phyloP scores from a whole-genome alignment of 345 rosid species.

The Rhodamnia rubescens region DNA sequence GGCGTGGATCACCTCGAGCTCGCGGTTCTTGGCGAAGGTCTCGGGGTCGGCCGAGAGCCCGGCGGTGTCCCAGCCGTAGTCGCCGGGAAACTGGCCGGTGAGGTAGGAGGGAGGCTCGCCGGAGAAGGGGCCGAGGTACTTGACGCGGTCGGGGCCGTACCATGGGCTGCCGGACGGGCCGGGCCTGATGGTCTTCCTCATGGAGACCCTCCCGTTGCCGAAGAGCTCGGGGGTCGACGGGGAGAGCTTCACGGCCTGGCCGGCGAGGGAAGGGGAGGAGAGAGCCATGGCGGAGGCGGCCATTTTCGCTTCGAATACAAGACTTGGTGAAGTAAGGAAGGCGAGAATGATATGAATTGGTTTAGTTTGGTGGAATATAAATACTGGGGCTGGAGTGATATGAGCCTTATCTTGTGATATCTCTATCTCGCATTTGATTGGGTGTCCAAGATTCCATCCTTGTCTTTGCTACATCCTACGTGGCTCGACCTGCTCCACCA shows the following conservation, averaged over 20 bases:
- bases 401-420: constrained; percentile 1
- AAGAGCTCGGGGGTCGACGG: neutral
- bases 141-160: constrained; percentile 20
- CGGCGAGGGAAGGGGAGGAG: constrained; percentile 14
- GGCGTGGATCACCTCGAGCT: constrained; percentile 14
- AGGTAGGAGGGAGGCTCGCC: constrained; percentile 15
- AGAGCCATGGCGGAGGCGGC: constrained; percentile 19
- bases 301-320: neutral
- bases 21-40: constrained; percentile 19
- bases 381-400: neutral
- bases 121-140: constrained; percentile 17
- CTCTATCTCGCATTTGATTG: constrained; percentile 1
- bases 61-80: constrained; percentile 22
- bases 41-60: constrained; percentile 16
- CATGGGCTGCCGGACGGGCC: constrained; percentile 11
- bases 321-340: neutral
- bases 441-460: neutral
- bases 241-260: constrained; percentile 11
- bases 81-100: constrained; percentile 14
- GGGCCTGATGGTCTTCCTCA: constrained; percentile 8
- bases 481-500: neutral
- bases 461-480: neutral
- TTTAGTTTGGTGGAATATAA: neutral
- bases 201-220: constrained; percentile 3
- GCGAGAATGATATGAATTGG: neutral